Evolutionary conservation across 1,139 yeast species (phyloP).

Genomic region (Magnusiomyces tetraspermus): DNA sequence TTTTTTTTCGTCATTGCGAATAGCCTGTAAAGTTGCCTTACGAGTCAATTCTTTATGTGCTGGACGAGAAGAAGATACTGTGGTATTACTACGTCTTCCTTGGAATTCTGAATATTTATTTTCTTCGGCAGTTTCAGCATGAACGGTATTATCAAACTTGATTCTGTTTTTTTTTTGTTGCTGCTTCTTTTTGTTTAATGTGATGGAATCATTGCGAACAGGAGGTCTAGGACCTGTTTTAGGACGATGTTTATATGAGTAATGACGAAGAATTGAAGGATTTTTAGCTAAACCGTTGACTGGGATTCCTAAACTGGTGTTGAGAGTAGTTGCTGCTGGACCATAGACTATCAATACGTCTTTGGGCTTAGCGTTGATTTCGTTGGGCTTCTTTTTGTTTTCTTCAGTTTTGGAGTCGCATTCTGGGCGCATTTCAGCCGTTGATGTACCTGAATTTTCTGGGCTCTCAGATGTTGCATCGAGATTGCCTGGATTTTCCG

Average conservation of each 20-base stretch:
- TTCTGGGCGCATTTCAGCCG: too few relatives aligned
- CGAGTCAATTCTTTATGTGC: background rate
- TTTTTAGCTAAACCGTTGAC: background rate
- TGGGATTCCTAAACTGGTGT: background rate
- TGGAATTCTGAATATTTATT: background rate
- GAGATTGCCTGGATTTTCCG: too few relatives aligned
- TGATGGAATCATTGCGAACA: background rate
- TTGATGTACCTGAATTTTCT: too few relatives aligned
- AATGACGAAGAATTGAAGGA: background rate
- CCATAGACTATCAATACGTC: background rate
- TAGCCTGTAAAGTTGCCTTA: background rate
- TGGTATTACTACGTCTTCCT: background rate
- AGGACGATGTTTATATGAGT: background rate
- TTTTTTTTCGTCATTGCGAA: background rate
- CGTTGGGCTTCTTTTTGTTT: background rate
- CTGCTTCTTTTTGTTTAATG: background rate
- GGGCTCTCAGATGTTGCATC: too few relatives aligned
- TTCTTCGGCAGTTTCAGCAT: background rate
- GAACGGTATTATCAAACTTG: background rate
- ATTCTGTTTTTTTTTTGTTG: background rate
- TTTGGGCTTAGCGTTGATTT: background rate
- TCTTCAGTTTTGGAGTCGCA: too few relatives aligned
- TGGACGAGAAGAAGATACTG: background rate
- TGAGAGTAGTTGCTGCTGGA: background rate
- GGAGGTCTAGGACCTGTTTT: background rate